Evolutionary conservation across 2,329 filamentous ascomycete genomes (phyloP), one percentile per base, ranked within the genome.

Genomic region (Colletotrichum higginsianum): DNA sequence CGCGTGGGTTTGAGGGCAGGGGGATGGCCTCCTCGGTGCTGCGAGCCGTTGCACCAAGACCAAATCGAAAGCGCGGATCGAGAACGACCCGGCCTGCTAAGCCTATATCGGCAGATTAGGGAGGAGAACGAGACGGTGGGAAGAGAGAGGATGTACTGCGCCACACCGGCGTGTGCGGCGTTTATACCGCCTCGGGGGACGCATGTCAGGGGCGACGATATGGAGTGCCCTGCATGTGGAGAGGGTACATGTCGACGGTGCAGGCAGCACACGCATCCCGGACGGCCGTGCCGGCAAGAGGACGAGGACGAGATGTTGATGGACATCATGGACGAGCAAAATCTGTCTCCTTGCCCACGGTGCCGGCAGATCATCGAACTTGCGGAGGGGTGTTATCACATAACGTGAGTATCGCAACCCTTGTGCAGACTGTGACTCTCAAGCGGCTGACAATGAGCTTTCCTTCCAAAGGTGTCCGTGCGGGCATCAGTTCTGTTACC

Each of bases 371-470:
- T 91, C 79, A 88, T 91, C 30, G 89, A 91, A 78, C 80, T 90
- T 13, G 87, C 87, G 72, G 88, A 89, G 78, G 90, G 90, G 35
- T 91, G 89, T 79, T 91, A 91, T 77, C 90, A 92, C 76, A 91
- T 91, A 86, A 90, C 87, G 44, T 91, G 87, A 63, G 74, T 61
- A n/a, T 23, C n/a, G 26, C 35, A 18, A 21, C 16, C 30, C 18
- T 21, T 15, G 30, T 13, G 13, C 38, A 23, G 35, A 56, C 13
- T n/a, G 4, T 2, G 6, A 16, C n/a, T 6, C n/a, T 23, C 55
- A n/a, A 21, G 13, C 18, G 18, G 38, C 70, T 72, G n/a, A 70
- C 35, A 5, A 26, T n/a, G 1, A 16, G 6, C 6, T 6, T 16
- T 42, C 15, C 23, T 18, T 4, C 26, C 18, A n/a, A 38, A 75